phyloP scores from a whole-genome alignment of 129 eudicot genomes.

The Chrysanthemum lavandulifolium region DNA sequence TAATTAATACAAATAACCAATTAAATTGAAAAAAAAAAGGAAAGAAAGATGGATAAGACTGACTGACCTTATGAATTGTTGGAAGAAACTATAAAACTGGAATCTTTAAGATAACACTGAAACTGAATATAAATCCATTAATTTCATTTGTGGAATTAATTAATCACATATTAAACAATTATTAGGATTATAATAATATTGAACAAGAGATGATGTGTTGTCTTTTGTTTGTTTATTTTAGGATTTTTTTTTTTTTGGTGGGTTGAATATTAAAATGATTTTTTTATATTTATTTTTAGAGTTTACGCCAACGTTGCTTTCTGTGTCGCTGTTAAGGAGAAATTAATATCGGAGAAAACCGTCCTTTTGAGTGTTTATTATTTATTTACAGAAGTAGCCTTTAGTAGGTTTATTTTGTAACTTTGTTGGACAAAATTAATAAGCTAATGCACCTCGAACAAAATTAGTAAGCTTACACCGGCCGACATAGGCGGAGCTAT shows the following conservation, averaged over 20 bases:
- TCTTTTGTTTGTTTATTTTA: background rate
- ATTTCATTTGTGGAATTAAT: conserved; percentile 13
- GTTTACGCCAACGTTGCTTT: conserved; percentile 46
- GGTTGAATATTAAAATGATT: conserved; percentile 1
- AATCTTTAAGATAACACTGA: conserved; percentile 20
- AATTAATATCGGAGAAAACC: background rate
- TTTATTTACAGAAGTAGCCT: background rate
- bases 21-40: background rate
- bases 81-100: conserved; percentile 3
- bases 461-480: too few species aligned
- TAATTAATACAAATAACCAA: too few species aligned
- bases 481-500: too few species aligned
- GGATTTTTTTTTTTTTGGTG: background rate
- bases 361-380: background rate
- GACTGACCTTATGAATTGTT: conserved; percentile 30
- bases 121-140: conserved; percentile 20
- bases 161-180: conserved; percentile 12
- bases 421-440: too few species aligned
- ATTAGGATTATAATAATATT: too few species aligned
- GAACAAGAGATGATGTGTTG: background rate
- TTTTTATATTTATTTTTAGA: conserved; percentile 10
- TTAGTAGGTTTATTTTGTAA: background rate
- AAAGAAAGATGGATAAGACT: background rate
- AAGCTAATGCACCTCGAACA: too few species aligned
- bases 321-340: conserved; percentile 52